Percentiles rank a stretch among this genome's conserved stretches.
These are phyloP conservation scores for Ogataea methanolica DNA, from an alignment of 805 yeast genomes.

Conservation along the genomic window DNA sequence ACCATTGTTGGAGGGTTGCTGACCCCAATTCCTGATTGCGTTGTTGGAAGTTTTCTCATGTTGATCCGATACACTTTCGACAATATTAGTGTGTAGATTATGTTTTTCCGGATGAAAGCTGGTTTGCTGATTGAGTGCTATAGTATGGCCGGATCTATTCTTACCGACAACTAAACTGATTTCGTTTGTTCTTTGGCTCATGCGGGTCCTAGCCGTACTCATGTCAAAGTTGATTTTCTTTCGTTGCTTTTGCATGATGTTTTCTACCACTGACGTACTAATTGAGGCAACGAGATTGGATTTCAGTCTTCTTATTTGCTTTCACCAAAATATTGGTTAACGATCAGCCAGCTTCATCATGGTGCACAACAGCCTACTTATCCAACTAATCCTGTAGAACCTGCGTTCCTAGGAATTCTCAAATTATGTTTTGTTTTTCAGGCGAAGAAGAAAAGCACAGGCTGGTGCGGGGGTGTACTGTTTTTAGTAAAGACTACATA, in stretches of 20 bases:
- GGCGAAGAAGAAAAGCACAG: no score
- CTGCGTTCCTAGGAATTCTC: no score
- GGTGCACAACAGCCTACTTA: no score
- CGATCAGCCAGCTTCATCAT: no score
- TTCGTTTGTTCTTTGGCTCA: slow-evolving; percentile 30
- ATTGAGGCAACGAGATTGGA: neutral
- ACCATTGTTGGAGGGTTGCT: no score
- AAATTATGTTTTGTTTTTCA: no score
- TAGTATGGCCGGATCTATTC: slow-evolving; percentile 14
- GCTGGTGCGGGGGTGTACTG: no score
- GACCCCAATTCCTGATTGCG: no score
- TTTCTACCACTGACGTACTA: neutral
- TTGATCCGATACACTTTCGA: neutral
- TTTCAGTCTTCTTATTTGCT: neutral
- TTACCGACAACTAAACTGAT: slow-evolving; percentile 30
- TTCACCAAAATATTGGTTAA: neutral
- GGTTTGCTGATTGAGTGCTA: slow-evolving; percentile 11
- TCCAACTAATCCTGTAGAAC: no score
- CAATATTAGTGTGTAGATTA: neutral
- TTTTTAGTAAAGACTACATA: no score
- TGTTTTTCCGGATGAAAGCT: slow-evolving; percentile 1
- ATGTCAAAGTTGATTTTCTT: slow-evolving; percentile 25
- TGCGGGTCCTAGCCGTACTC: slow-evolving; percentile 22
- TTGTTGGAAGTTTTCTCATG: neutral
- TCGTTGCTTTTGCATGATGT: slow-evolving; percentile 11